Evolutionary conservation across 768 basidiomycete genomes (phyloP).

Genomic region (Lyophyllum decastes): DNA sequence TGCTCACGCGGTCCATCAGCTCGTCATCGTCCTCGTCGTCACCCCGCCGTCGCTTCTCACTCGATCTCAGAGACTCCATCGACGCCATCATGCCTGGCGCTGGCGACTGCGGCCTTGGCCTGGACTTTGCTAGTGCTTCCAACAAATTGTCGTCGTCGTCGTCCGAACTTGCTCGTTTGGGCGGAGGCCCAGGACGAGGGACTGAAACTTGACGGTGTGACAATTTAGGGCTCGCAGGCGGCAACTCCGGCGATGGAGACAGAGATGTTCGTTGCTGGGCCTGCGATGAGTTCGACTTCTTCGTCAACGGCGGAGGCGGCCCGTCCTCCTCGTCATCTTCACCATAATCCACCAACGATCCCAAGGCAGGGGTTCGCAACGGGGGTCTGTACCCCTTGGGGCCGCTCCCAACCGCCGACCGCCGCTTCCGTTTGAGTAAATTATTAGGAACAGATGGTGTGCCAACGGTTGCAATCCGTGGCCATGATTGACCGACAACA

Average conservation of each 20-base stretch:
- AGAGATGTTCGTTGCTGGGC: conserved; percentile 23
- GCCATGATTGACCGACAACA: conserved; percentile 40
- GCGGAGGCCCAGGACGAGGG: conserved; percentile 38
- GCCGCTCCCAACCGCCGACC: conserved; percentile 40
- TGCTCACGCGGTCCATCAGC: conserved; percentile 61
- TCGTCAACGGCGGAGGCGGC: conserved; percentile 3
- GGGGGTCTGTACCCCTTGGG: conserved; percentile 50
- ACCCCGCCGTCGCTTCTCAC: conserved; percentile 71
- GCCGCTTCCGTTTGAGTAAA: conserved; percentile 61
- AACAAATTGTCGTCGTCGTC: conserved; percentile 62
- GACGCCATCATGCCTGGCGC: conserved; percentile 33
- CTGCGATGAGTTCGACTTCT: conserved; percentile 9
- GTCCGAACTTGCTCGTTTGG: conserved; percentile 38
- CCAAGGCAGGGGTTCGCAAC: conserved; percentile 54
- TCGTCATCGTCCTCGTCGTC: conserved; percentile 77
- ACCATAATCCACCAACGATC: conserved; percentile 72
- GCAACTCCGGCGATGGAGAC: conserved; percentile 34
- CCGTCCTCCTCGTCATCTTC: conserved; percentile 50
- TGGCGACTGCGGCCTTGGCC: conserved; percentile 40
- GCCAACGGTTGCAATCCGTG: conserved; percentile 25
- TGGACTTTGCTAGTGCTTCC: conserved; percentile 50
- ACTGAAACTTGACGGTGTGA: conserved; percentile 37
- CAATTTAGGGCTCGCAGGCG: conserved; percentile 37
- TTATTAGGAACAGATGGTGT: conserved; percentile 38
- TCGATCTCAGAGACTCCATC: conserved; percentile 49